phyloP scores from a whole-genome alignment of 257 asterid genomes.

The Paulownia fortunei region DNA sequence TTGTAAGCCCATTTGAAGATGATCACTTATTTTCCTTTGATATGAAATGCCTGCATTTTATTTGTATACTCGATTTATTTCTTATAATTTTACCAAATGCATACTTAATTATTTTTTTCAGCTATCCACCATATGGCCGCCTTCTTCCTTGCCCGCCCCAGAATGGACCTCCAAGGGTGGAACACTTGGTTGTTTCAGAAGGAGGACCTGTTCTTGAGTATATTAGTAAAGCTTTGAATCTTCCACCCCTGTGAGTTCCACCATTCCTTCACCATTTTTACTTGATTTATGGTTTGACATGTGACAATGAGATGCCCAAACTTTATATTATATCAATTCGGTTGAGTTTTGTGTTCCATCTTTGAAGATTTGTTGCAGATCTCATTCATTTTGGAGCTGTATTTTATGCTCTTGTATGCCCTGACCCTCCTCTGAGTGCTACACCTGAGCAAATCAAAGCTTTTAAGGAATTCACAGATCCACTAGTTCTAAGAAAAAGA shows the following conservation, averaged over 20 bases:
- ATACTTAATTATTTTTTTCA: conserved; percentile 36
- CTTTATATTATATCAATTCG: neutral
- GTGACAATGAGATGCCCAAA: conserved; percentile 29
- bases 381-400: conserved; percentile 97
- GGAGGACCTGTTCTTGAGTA: conserved; percentile 84
- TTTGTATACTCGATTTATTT: conserved; percentile 12
- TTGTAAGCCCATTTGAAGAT: neutral
- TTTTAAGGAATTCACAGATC: conserved; percentile 77
- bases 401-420: conserved; percentile 91
- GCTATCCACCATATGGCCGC: conserved; percentile 71
- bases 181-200: conserved; percentile 77
- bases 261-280: conserved; percentile 17
- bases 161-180: conserved; percentile 85
- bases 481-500: conserved; percentile 67
- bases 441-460: conserved; percentile 70
- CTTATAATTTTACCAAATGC: neutral
- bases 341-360: conserved; percentile 38
- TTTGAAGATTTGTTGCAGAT: conserved; percentile 83
- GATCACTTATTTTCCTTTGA: conserved; percentile 8
- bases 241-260: conserved; percentile 76
- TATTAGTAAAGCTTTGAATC: conserved; percentile 64
- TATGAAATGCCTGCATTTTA: neutral
- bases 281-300: conserved; percentile 14
- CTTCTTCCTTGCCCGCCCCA: conserved; percentile 88
- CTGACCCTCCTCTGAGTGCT: conserved; percentile 82